phyloP scores from a whole-genome alignment of 2,329 filamentous ascomycete genomes.

The Ceratocystis papillata region DNA sequence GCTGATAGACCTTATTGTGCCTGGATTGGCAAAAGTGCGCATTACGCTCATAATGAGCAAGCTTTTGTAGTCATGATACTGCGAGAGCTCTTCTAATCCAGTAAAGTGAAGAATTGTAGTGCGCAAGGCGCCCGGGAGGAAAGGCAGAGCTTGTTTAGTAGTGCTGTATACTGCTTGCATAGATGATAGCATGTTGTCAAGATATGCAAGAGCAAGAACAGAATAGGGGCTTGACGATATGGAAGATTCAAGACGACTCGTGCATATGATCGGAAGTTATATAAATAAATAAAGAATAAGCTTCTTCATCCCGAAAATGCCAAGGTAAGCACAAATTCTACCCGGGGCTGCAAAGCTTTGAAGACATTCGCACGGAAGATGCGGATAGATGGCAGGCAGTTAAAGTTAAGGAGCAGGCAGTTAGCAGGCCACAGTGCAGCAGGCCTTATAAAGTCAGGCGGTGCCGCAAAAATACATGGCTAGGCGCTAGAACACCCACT shows the following conservation, averaged over 20 bases:
- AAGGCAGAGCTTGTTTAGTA: not conserved
- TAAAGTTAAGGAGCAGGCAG: no score
- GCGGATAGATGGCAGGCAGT: not conserved
- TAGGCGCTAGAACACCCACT: no score
- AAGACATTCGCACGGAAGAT: not conserved
- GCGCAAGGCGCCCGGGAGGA: slow-evolving; percentile 50
- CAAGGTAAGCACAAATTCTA: not conserved
- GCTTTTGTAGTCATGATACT: slow-evolving; percentile 68
- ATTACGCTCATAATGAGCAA: slow-evolving; percentile 61
- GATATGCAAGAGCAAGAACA: no score
- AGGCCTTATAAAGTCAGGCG: no score
- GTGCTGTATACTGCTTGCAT: not conserved
- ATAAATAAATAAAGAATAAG: not conserved
- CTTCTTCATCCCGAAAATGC: not conserved
- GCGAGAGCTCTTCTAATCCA: slow-evolving; percentile 55
- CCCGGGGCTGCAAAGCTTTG: no score
- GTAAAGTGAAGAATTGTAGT: slow-evolving; percentile 54
- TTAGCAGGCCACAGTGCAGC: no score
- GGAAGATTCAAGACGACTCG: no score
- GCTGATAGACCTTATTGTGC: slow-evolving; percentile 42
- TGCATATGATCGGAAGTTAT: no score
- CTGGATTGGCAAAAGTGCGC: slow-evolving; percentile 45
- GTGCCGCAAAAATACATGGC: no score
- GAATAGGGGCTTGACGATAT: not conserved
- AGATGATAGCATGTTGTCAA: not conserved